Evolutionary conservation across 2,329 filamentous ascomycete genomes (phyloP).

Genomic region (Pestalotiopsis sp.): DNA sequence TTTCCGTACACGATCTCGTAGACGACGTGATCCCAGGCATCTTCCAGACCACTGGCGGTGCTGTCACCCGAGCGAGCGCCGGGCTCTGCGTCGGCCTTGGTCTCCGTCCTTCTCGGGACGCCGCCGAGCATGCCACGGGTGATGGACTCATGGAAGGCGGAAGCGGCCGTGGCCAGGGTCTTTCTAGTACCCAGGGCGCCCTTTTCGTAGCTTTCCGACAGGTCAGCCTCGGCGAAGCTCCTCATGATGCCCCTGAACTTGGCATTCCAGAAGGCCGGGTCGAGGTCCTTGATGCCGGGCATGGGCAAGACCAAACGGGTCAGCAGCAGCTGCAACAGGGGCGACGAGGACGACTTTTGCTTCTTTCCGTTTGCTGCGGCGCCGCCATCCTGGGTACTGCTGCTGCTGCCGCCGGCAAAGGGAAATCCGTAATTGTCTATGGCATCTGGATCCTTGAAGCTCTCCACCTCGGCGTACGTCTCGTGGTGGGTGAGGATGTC

Average conservation of each 20-base stretch:
- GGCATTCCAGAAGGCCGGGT: conserved; percentile 66
- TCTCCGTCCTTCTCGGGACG: conserved; percentile 34
- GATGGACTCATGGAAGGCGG: conserved; percentile 70
- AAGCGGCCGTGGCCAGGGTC: conserved; percentile 72
- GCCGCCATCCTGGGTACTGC: conserved; percentile 17
- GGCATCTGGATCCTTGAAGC: conserved; percentile 67
- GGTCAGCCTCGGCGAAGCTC: conserved; percentile 66
- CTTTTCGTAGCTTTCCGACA: conserved; percentile 84
- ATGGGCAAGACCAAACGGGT: conserved; percentile 66
- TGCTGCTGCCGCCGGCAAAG: conserved; percentile 45
- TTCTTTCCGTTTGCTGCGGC: conserved; percentile 25
- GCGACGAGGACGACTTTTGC: conserved; percentile 52
- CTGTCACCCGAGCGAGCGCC: not conserved
- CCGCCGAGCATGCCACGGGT: conserved; percentile 69
- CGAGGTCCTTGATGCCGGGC: conserved; percentile 67
- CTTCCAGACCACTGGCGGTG: conserved; percentile 62
- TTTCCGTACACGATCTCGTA: conserved; percentile 70
- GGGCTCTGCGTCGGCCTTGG: not conserved
- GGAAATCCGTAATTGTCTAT: conserved; percentile 72
- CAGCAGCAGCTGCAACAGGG: conserved; percentile 70
- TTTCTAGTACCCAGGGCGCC: conserved; percentile 74
- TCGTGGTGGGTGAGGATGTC: conserved; percentile 63
- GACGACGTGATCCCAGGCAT: conserved; percentile 69
- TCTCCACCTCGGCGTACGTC: conserved; percentile 70
- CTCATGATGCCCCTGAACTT: conserved; percentile 61